Base-by-base conservation (phyloP, 1,284 basidiomycete species). In the Leccinum subfulvum region DNA sequence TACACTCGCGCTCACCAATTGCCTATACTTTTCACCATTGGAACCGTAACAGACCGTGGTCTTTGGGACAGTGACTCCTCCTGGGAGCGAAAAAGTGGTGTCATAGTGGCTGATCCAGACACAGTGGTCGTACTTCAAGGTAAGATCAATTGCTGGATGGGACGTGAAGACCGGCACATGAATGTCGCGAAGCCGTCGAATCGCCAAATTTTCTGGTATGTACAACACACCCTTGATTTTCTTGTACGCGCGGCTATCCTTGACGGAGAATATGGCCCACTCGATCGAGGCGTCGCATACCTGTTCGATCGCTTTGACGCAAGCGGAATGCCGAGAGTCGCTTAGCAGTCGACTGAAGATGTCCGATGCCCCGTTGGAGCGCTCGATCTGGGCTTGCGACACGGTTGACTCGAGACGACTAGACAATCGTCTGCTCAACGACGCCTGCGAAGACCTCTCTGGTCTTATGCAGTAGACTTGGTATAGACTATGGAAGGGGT, bases 401-500 rank as follows among this genome's bases (percentile, higher is more conserved):
- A 81, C 68, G 23, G 78, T 73, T 14, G 77, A 65, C 49, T 76
- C 75, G 33, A 76, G 74, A 11, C 81, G 78, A 52, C 73, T 73
- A n/a, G 83, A 83, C 63, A 78, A 76, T 62, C 81, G 73, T 61
- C 79, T 75, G 30, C 66, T 68, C 6, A 61, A 64, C 0, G 70
- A 60, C 4, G 67, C 37, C 56, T 70, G 67, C 51, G 10, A 66
- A 1, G 65, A 37, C 18, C 68, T 75, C 37, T 80, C 76, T n/a
- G 83, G 81, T 62, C 78, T 78, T 63, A 91, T 72, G 65, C 92
- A 92, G 72, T 90, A 94, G 13, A 99, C 85, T 67, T 97, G 94
- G 75, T 96, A 97, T 6, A 98, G 78, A 66, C 88, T 90, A 72
- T 99, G 97, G 77, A 94, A 98, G 0, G 97, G 96, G 73, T 99